phyloP scores from a whole-genome alignment of 2,329 filamentous ascomycete species.

The Colletotrichum graminicola region DNA sequence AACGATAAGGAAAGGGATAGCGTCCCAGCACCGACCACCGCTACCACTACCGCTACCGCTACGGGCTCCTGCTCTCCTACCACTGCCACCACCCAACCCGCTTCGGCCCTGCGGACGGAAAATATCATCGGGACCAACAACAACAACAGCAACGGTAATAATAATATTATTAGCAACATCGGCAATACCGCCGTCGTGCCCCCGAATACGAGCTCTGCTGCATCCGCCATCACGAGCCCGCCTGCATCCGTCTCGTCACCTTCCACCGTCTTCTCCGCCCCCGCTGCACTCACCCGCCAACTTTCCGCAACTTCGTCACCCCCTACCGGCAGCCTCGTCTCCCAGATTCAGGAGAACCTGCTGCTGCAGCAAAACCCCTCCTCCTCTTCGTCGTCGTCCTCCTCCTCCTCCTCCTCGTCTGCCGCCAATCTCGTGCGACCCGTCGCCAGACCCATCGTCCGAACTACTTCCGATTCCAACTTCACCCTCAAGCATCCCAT shows the following conservation, averaged over 20 bases:
- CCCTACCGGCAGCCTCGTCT: conserved; percentile 41
- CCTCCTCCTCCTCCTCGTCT: conserved; percentile 30
- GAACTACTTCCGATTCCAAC: conserved; percentile 59
- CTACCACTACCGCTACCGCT: not conserved
- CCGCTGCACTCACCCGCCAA: conserved; percentile 33
- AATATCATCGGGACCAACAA: conserved; percentile 13
- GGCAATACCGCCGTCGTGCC: conserved; percentile 9
- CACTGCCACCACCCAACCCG: not conserved
- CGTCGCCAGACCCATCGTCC: conserved; percentile 58
- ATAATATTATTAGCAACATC: not conserved
- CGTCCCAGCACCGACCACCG: conserved; percentile 26
- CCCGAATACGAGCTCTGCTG: conserved; percentile 33
- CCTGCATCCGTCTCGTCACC: conserved; percentile 26
- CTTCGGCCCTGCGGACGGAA: conserved; percentile 34
- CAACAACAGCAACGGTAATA: not conserved
- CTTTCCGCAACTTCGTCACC: conserved; percentile 30
- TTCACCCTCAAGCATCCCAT: conserved; percentile 68
- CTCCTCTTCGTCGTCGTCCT: conserved; percentile 1
- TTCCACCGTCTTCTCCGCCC: conserved; percentile 32
- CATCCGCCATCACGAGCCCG: conserved; percentile 31
- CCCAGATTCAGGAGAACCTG: conserved; percentile 43
- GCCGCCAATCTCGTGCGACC: conserved; percentile 19
- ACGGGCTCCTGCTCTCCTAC: not conserved
- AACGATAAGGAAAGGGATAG: conserved; percentile 22
- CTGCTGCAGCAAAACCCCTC: conserved; percentile 19